These are phyloP conservation scores for Neurospora sp. DNA, from an alignment of 495 filamentous ascomycete species.

Conservation along the genomic window DNA sequence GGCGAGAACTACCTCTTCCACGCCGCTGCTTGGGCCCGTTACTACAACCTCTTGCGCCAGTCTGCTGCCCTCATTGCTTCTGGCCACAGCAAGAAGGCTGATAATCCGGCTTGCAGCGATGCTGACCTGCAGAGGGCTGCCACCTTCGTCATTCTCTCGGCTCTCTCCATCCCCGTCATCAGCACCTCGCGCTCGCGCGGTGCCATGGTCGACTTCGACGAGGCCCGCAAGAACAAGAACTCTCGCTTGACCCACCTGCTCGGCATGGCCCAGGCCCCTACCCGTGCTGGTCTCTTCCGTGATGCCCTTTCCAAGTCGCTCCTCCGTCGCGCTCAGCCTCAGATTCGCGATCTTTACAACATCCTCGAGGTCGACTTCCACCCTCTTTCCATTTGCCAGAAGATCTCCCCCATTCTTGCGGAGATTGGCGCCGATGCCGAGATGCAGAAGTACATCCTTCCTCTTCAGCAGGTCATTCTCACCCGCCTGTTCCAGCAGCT, in stretches of 20 bases:
- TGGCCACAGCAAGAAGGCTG: slow-evolving; percentile 80
- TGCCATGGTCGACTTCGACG: slow-evolving; percentile 91
- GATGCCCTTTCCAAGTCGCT: slow-evolving; percentile 92
- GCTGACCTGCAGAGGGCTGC: slow-evolving; percentile 76
- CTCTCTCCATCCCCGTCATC: slow-evolving; percentile 94
- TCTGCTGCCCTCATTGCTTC: slow-evolving; percentile 77
- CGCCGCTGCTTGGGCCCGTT: slow-evolving; percentile 90
- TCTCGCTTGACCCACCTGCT: slow-evolving; percentile 89
- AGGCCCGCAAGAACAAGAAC: slow-evolving; percentile 98
- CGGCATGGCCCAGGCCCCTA: slow-evolving; percentile 82
- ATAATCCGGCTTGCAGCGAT: slow-evolving; percentile 83
- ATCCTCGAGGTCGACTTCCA: slow-evolving; percentile 99
- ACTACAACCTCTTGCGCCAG: slow-evolving; percentile 90
- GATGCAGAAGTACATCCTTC: slow-evolving; percentile 91
- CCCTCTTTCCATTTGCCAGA: slow-evolving; percentile 95
- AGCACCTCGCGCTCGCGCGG: slow-evolving; percentile 94
- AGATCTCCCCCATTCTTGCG: slow-evolving; percentile 91
- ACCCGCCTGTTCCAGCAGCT: slow-evolving; percentile 98
- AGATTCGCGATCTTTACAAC: slow-evolving; percentile 94
- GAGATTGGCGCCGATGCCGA: slow-evolving; percentile 92
- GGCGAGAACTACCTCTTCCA: slow-evolving; percentile 99
- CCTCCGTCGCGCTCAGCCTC: slow-evolving; percentile 78
- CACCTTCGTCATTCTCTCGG: slow-evolving; percentile 92
- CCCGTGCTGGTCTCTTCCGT: slow-evolving; percentile 83
- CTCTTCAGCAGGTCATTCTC: slow-evolving; percentile 95